These are phyloP conservation scores for Alternaria sp. DNA, from an alignment of 2,329 filamentous ascomycete genomes.

Conservation along the genomic window DNA sequence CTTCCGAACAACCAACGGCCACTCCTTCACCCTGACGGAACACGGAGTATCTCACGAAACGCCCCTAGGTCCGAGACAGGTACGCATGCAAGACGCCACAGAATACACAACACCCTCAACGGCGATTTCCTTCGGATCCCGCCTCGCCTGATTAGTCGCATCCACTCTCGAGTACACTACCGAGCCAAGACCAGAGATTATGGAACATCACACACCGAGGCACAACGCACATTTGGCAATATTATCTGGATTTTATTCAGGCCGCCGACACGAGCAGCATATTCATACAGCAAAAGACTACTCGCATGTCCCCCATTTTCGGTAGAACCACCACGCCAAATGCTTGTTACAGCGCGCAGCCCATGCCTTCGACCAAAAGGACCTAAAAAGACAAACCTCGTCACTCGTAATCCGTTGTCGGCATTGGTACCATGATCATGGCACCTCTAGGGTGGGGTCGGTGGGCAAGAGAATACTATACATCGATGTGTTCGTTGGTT, in stretches of 20 bases:
- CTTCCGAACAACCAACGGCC: background rate
- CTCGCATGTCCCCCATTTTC: constrained; percentile 11
- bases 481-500: constrained; percentile 22
- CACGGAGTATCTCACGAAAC: background rate
- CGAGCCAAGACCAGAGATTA: constrained; percentile 5
- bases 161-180: constrained; percentile 3
- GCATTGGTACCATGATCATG: constrained; percentile 19
- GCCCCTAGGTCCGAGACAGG: background rate
- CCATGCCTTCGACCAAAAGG: constrained; percentile 15
- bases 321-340: constrained; percentile 14
- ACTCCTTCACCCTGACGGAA: constrained; percentile 6
- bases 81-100: background rate
- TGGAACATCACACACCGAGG: constrained; percentile 12
- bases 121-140: background rate
- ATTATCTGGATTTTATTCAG: constrained; percentile 22
- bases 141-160: background rate
- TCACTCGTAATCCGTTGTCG: constrained; percentile 35
- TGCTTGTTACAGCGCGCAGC: constrained; percentile 7
- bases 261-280: constrained; percentile 20
- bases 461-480: constrained; percentile 31
- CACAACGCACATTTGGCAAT: constrained; percentile 7
- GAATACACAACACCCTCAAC: background rate
- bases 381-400: constrained; percentile 32
- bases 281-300: constrained; percentile 30
- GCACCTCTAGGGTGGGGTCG: constrained; percentile 13